Percentiles rank a stretch among this genome's conserved stretches.
Conservation (phyloP, 192 early-diverging fungal species). For the Backusella macrospora region DNA sequence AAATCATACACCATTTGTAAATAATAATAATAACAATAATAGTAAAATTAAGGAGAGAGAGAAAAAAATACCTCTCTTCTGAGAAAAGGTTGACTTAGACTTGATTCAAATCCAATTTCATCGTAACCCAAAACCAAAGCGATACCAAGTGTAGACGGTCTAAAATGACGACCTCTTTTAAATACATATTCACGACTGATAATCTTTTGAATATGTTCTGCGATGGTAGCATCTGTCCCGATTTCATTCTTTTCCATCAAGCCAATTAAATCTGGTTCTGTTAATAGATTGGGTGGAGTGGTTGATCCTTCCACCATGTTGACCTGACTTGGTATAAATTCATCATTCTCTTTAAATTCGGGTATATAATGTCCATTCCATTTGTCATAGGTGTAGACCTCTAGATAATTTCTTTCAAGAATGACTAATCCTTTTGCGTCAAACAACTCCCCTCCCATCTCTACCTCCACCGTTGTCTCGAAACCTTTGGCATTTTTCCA, state of each 20-base stretch:
- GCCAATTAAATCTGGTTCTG: slow-evolving; percentile 84
- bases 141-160: slow-evolving; percentile 86
- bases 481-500: slow-evolving; percentile 87
- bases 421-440: slow-evolving; percentile 76
- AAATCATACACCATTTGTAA: background rate
- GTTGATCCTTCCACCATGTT: slow-evolving; percentile 73
- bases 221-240: slow-evolving; percentile 96
- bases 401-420: slow-evolving; percentile 85
- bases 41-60: slow-evolving; percentile 14
- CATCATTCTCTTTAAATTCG: slow-evolving; percentile 66
- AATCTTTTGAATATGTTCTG: slow-evolving; percentile 94
- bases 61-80: slow-evolving; percentile 63
- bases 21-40: background rate
- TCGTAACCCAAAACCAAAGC: slow-evolving; percentile 87
- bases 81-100: slow-evolving; percentile 87
- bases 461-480: slow-evolving; percentile 75
- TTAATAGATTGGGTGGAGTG: slow-evolving; percentile 72
- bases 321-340: slow-evolving; percentile 67
- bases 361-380: slow-evolving; percentile 82
- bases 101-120: slow-evolving; percentile 81
- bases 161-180: slow-evolving; percentile 60
- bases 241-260: slow-evolving; percentile 95
- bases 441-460: slow-evolving; percentile 78
- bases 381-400: slow-evolving; percentile 90
- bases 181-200: slow-evolving; percentile 84